phyloP scores from a whole-genome alignment of 129 eudicot genomes.

The Silybum marianum region DNA sequence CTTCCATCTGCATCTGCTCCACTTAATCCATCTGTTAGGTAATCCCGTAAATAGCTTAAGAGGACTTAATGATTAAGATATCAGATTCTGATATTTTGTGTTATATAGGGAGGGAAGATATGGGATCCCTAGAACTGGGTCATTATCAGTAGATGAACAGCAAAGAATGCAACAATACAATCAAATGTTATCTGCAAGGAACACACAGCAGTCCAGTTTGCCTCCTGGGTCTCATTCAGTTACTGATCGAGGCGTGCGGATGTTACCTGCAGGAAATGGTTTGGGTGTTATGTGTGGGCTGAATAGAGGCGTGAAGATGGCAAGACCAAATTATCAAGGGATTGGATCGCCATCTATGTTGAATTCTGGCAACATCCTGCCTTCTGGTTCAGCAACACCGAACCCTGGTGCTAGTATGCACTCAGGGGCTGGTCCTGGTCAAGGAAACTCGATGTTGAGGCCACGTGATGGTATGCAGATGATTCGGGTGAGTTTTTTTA shows the following conservation, averaged over 20 bases:
- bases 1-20: conserved; percentile 54
- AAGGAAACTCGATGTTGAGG: conserved; percentile 69
- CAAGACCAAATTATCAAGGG: conserved; percentile 78
- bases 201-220: conserved; percentile 51
- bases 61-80: not conserved
- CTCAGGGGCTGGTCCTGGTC: conserved; percentile 52
- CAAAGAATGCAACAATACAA: conserved; percentile 79
- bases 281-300: conserved; percentile 58
- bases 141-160: conserved; percentile 78
- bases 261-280: conserved; percentile 66
- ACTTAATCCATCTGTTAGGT: conserved; percentile 64
- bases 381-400: conserved; percentile 51
- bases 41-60: conserved; percentile 18
- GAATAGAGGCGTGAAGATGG: conserved; percentile 63
- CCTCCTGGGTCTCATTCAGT: conserved; percentile 71
- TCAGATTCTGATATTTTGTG: conserved; percentile 17
- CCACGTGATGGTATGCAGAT: conserved; percentile 76
- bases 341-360: conserved; percentile 53
- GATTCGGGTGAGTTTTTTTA: conserved; percentile 59
- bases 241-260: conserved; percentile 65
- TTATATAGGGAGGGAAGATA: conserved; percentile 71
- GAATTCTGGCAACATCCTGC: conserved; percentile 47
- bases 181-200: conserved; percentile 68
- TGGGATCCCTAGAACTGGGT: conserved; percentile 63
- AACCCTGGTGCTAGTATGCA: conserved; percentile 51